These are phyloP conservation scores for Ophidiomyces ophidiicola DNA, from an alignment of 2,329 filamentous ascomycete species.

Conservation along the genomic window DNA sequence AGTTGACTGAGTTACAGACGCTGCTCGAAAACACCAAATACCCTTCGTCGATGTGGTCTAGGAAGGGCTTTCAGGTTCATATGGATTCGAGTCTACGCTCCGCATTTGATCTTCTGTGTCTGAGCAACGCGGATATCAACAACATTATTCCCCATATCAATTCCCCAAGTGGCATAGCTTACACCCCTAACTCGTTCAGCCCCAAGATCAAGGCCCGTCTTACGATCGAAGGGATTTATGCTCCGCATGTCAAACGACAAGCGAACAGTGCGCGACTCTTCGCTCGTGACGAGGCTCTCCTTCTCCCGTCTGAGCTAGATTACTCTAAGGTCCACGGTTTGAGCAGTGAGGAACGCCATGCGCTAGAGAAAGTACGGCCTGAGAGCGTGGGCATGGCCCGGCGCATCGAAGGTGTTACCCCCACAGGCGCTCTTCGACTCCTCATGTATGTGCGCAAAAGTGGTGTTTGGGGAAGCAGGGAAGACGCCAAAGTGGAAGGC, in stretches of 20 bases:
- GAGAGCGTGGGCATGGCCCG: slow-evolving; percentile 82
- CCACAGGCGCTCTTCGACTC: slow-evolving; percentile 34
- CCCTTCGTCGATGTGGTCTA: slow-evolving; percentile 54
- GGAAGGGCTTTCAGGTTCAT: slow-evolving; percentile 56
- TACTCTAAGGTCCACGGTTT: slow-evolving; percentile 63
- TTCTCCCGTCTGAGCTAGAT: slow-evolving; percentile 60
- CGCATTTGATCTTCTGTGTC: slow-evolving; percentile 67
- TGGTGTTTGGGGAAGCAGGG: slow-evolving; percentile 2
- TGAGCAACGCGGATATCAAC: slow-evolving; percentile 48
- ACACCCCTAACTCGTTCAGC: slow-evolving; percentile 41
- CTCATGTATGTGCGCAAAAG: slow-evolving; percentile 32
- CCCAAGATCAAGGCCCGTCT: slow-evolving; percentile 55
- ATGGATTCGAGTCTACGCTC: slow-evolving; percentile 54
- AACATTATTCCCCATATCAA: slow-evolving; percentile 46
- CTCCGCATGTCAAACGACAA: slow-evolving; percentile 71
- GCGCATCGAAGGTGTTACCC: slow-evolving; percentile 62
- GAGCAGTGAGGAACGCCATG: slow-evolving; percentile 63
- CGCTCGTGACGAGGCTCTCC: slow-evolving; percentile 61
- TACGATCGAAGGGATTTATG: slow-evolving; percentile 71
- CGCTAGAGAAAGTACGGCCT: slow-evolving; percentile 58
- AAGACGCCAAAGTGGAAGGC: background rate
- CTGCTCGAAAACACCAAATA: slow-evolving; percentile 48
- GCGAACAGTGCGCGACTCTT: slow-evolving; percentile 53
- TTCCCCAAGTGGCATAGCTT: slow-evolving; percentile 17
- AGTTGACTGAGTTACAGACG: slow-evolving; percentile 54